A percentile compares a stretch with the other conserved stretches of the same genome.
Evolutionary conservation across 306 rosid species (phyloP).

Genomic region (Luffa acutangula): DNA sequence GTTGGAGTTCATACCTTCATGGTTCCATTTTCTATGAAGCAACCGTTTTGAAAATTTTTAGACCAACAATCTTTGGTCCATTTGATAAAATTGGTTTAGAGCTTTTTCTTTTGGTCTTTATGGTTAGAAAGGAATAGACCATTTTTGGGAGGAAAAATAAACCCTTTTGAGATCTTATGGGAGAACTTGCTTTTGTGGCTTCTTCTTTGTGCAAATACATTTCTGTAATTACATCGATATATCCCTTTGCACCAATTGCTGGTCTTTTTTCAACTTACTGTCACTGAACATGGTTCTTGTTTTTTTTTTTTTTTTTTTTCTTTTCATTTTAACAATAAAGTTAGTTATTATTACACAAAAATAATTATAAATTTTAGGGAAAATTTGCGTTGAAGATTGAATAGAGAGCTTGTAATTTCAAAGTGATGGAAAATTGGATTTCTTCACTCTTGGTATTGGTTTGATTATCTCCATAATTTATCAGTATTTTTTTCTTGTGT

Average conservation of each 20-base stretch:
- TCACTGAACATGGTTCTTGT: not conserved
- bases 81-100: not conserved
- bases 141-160: not conserved
- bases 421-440: not conserved
- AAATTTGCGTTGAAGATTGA: not conserved
- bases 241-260: not conserved
- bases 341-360: not conserved
- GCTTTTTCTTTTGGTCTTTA: not conserved
- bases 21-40: not conserved
- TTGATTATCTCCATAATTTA: conserved; percentile 1
- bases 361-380: not conserved
- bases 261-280: not conserved
- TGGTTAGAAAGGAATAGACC: not conserved
- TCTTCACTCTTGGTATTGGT: not conserved
- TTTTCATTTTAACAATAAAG: not conserved
- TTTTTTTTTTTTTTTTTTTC: not conserved
- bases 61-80: not conserved
- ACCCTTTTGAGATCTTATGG: not conserved
- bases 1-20: not conserved
- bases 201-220: not conserved
- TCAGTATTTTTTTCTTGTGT: not conserved
- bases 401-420: not conserved
- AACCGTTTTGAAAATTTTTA: not conserved
- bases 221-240: not conserved
- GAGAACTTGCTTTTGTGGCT: not conserved